A percentile compares a stretch with the other conserved stretches of the same genome.
Evolutionary conservation across 1,139 yeast genomes (phyloP).

Genomic region (Maudiozyma humilis): DNA sequence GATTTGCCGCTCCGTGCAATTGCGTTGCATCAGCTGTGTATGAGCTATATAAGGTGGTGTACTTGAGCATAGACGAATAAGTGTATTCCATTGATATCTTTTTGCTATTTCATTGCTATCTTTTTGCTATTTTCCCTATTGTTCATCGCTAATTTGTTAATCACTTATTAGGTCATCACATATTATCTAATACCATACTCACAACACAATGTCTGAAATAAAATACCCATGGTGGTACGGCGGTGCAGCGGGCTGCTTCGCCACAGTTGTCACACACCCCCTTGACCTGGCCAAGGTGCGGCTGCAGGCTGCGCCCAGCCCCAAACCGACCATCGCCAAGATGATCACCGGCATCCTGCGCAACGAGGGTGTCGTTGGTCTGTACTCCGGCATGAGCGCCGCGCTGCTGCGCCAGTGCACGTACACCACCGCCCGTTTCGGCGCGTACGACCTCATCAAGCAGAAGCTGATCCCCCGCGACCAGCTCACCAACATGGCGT

Average conservation of each 20-base stretch:
- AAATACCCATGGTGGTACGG: conserved; percentile 50
- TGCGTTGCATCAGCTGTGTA: too few relatives aligned
- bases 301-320: conserved; percentile 54
- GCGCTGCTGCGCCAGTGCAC: conserved; percentile 80
- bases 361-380: conserved; percentile 58
- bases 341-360: conserved; percentile 55
- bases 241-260: conserved; percentile 61
- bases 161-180: too few relatives aligned
- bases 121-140: too few relatives aligned
- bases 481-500: conserved; percentile 27
- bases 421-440: conserved; percentile 78
- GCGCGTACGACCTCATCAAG: conserved; percentile 70
- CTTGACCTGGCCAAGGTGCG: conserved; percentile 75
- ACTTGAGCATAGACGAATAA: too few relatives aligned
- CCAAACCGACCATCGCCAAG: conserved; percentile 52
- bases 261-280: conserved; percentile 66
- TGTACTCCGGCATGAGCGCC: conserved; percentile 76
- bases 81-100: too few relatives aligned
- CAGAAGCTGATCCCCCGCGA: conserved; percentile 39
- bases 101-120: too few relatives aligned
- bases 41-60: too few relatives aligned
- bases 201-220: too few relatives aligned
- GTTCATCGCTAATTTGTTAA: too few relatives aligned
- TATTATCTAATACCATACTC: too few relatives aligned
- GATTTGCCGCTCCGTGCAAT: too few relatives aligned